Conservation (phyloP, 495 filamentous ascomycete species). For the Pyrenula aspistea region DNA sequence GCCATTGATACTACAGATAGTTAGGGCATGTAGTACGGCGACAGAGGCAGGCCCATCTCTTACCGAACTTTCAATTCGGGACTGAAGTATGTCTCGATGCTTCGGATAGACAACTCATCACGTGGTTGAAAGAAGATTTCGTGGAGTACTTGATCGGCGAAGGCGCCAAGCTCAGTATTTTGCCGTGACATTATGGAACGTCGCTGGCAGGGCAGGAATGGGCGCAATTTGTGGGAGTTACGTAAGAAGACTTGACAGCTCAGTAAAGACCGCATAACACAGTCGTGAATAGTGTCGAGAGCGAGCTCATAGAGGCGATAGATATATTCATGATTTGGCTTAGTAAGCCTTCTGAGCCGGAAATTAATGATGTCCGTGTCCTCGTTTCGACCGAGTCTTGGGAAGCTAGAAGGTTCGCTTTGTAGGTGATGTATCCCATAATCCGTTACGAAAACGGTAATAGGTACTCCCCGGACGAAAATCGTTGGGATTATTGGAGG, state of each 20-base stretch:
- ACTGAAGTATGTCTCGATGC: neutral
- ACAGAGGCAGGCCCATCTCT: neutral
- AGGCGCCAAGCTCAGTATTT: neutral
- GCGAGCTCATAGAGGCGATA: neutral
- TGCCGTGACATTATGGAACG: neutral
- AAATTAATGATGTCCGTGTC: neutral
- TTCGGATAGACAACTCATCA: neutral
- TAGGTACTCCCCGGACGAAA: too few relatives aligned
- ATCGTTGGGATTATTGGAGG: too few relatives aligned
- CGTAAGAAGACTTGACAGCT: neutral
- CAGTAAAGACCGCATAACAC: neutral
- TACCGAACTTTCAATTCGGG: neutral
- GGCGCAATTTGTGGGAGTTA: neutral
- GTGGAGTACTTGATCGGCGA: neutral
- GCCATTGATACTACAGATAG: neutral
- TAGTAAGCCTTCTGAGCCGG: neutral
- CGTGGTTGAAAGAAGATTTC: neutral
- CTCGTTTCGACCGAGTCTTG: too few relatives aligned
- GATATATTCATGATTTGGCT: neutral
- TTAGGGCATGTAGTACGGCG: neutral
- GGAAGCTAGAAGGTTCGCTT: too few relatives aligned
- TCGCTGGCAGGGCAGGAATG: neutral
- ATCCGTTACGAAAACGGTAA: too few relatives aligned
- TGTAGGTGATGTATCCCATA: too few relatives aligned
- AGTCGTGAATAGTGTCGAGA: too few relatives aligned